Evolutionary conservation across 495 filamentous ascomycete species (phyloP).

Genomic region (Elasticomyces elasticus): DNA sequence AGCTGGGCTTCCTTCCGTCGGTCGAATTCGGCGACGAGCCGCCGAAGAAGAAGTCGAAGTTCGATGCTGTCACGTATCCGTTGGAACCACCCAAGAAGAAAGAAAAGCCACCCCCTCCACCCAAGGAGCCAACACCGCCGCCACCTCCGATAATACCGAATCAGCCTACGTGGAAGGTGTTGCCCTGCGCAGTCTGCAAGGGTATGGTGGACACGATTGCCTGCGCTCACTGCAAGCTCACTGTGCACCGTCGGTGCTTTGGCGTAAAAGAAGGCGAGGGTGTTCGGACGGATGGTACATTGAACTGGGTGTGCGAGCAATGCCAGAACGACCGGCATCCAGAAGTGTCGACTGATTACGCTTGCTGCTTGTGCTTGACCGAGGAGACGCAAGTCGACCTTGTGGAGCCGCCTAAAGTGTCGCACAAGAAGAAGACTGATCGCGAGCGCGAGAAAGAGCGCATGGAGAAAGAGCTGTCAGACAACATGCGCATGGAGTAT

Average conservation of each 20-base stretch:
- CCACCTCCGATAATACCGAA: constrained; percentile 29
- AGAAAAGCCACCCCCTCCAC: constrained; percentile 30
- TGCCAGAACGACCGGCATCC: constrained; percentile 87
- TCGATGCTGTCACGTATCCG: constrained; percentile 44
- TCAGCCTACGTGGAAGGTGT: constrained; percentile 29
- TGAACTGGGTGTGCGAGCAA: constrained; percentile 93
- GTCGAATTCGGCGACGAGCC: constrained; percentile 20
- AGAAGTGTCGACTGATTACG: constrained; percentile 76
- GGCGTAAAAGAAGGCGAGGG: constrained; percentile 63
- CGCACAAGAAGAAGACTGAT: constrained; percentile 87
- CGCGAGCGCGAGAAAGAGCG: constrained; percentile 83
- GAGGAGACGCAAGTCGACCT: constrained; percentile 66
- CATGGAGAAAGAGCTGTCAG: constrained; percentile 67
- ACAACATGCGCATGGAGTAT: constrained; percentile 65
- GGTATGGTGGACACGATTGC: constrained; percentile 59
- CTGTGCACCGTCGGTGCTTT: constrained; percentile 91
- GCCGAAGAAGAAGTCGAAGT: constrained; percentile 53
- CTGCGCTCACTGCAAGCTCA: constrained; percentile 77
- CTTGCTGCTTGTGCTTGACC: constrained; percentile 84
- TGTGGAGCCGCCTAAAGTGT: constrained; percentile 71
- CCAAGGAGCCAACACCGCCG: constrained; percentile 28
- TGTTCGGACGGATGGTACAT: constrained; percentile 19
- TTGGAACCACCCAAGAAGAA: constrained; percentile 68
- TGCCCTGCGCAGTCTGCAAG: constrained; percentile 80
- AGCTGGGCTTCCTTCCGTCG: constrained; percentile 1